Percentiles rank a stretch among this genome's conserved stretches.
phyloP scores from a whole-genome alignment of 176 grass and related monocot species.

The Tillandsia fasciculata region DNA sequence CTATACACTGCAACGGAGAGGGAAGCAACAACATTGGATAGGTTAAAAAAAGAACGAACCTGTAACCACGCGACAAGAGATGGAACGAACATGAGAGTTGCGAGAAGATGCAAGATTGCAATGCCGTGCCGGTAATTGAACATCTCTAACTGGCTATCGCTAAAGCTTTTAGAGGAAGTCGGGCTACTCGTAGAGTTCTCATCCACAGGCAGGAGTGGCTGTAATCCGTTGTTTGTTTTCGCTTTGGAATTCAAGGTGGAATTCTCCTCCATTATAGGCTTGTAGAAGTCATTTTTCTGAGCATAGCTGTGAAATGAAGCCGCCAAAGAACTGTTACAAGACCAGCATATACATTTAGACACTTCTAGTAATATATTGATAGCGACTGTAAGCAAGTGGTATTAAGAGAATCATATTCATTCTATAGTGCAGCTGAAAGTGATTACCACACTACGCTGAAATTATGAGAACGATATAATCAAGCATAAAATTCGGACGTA shows the following conservation, averaged over 20 bases:
- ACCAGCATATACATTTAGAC: conserved; percentile 21
- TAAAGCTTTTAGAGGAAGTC: conserved; percentile 64
- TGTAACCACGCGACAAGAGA: conserved; percentile 92
- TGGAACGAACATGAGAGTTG: conserved; percentile 74
- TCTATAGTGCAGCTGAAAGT: not conserved
- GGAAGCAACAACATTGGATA: no score
- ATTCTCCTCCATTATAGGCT: conserved; percentile 34
- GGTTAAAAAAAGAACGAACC: conserved; percentile 32
- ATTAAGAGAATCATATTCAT: not conserved
- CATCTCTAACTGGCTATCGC: conserved; percentile 73
- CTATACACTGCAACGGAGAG: no score
- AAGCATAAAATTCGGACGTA: no score
- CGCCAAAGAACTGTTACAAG: conserved; percentile 66
- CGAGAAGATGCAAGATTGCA: conserved; percentile 78
- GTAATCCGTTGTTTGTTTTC: conserved; percentile 29
- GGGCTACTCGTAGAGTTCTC: conserved; percentile 46
- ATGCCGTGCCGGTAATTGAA: conserved; percentile 71
- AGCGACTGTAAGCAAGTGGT: not conserved
- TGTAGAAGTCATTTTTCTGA: conserved; percentile 56
- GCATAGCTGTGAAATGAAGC: conserved; percentile 70
- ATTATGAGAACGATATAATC: no score
- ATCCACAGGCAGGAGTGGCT: conserved; percentile 57
- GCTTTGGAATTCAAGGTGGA: conserved; percentile 34
- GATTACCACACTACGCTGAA: no score
- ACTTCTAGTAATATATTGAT: not conserved